phyloP scores from a whole-genome alignment of 176 grass and related monocot genomes.

The barley (Hordeum vulgare) region MorexV3_pseudomolecules_assembly NC_058518.1:25683405-25683904 shows the following conservation, averaged over 20 bases:
- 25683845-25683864: neutral
- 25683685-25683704: neutral
- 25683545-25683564: neutral
- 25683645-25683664: neutral
- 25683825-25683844: slow-evolving; percentile 6
- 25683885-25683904: neutral
- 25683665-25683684: neutral
- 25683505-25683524: neutral
- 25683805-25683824: neutral
- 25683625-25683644: neutral
- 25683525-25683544: neutral
- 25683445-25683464: too few relatives aligned
- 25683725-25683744: neutral
- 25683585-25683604: neutral
- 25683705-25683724: too few relatives aligned
- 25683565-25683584: neutral
- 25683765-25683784: neutral
- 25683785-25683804: neutral
- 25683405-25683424: neutral
- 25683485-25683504: too few relatives aligned
- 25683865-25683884: neutral
- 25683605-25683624: neutral
- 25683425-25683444: too few relatives aligned
- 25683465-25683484: too few relatives aligned
- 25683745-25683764: neutral